Evolutionary conservation across 306 rosid species (phyloP), one percentile per base, ranked within the genome.

Genomic region (Rosa persica): DNA sequence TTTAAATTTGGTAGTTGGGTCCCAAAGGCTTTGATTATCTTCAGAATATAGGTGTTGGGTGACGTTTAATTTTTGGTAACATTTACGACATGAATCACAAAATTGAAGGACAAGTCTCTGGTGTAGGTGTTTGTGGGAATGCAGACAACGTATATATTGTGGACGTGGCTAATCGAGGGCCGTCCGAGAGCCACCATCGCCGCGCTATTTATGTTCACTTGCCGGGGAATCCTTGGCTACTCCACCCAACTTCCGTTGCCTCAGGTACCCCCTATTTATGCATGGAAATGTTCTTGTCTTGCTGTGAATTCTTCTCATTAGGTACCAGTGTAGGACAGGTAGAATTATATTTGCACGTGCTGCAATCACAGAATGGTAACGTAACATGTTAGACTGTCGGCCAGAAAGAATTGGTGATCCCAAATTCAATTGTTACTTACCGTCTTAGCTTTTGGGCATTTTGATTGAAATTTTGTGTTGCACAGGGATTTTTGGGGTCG

Each of bases 171-270:
- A 12, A 70, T 95, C n/a, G 98, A 95, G 86, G 98, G 98, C 13
- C 90, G 98, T 3, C 93, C 97, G 8, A 85, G 98, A 78, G 89
- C 98, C 5, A 91, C 97, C 11, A 91, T 95, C 38, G 65, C 98
- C 0, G 68, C 98, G 15, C 70, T 95, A 1, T 95, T 95, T 89
- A 95, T 92, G 96, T 95, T 95, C 89, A 95, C 98, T 0, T 95
- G 96, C 79, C 92, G 98, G 58, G 98, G 98, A 43, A 87, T 95
- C 75, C 88, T 92, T 6, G 98, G 98, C 1, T 95, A 88, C 69
- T 86, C 98, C 54, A 95, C 98, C 2, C 98, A 95, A 85, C 91
- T 95, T 20, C 98, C 98, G 0, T 82, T 95, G 69, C 98, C 98
- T 57, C 90, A 90, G 98, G 98, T 94, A 73, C 23, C 6, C 54